Evolutionary conservation across 768 basidiomycete species (phyloP), one percentile per base, ranked within the genome.

Genomic region (Termitomyces sp.): DNA sequence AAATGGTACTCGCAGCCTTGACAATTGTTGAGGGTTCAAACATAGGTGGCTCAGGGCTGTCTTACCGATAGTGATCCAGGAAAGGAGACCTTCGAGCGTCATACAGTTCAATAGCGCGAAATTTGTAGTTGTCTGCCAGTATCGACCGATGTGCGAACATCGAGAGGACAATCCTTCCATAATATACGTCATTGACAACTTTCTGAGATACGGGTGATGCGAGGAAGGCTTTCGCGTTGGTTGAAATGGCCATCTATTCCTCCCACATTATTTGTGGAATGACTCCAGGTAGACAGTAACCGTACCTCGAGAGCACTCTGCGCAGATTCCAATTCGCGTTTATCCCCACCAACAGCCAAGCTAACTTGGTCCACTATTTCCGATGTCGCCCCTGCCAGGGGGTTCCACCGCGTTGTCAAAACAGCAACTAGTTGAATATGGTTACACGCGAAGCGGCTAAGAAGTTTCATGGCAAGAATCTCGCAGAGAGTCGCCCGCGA

Each of bases 121-220:
- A 82, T 70, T 91, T 93, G 73, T 98, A 98, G 64, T 91, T 90
- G 68, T 98, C 96, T 16, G 88, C 86, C 7, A 98, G 77, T 48
- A 98, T 80, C 1, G 93, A 89, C 23, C 87, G 84, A 45, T 73
- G 80, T 7, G 82, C 76, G 5, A 80, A 68, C 51, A 81, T 70
- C 10, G 85, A 82, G 58, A 88, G 88, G 15, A 89, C 77, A 32
- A 91, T 81, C 7, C 82, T 78, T n/a, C 89, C 96, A 3, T 82
- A 75, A 68, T 94, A 90, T 46, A 99, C 91, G 50, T 94, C 89
- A 60, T 87, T 86, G 33, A 98, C 83, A 25, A 97, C 86, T 51
- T 84, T 84, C 67, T 98, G 95, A 3, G 92, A 85, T 22, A 97
- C 78, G 0, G 92, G 85, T 0, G 88, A 83, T 1, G 92, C 80